Percentiles rank a stretch among this genome's conserved stretches.
phyloP scores from a whole-genome alignment of 768 basidiomycete genomes.

The Trametes cubensis region DNA sequence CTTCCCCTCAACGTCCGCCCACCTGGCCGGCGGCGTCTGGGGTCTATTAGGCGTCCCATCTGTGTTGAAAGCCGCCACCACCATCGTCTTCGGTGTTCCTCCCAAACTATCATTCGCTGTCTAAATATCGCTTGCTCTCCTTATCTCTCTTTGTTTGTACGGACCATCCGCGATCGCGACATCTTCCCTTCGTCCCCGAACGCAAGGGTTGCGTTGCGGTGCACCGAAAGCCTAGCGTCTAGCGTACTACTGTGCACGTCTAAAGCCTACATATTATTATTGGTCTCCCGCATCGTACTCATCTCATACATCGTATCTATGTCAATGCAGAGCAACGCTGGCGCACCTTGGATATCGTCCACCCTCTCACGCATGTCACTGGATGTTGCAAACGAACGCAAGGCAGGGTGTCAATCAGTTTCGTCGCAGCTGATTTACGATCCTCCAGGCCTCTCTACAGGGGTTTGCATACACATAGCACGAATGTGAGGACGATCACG shows the following conservation, averaged over 20 bases:
- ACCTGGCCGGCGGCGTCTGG: neutral
- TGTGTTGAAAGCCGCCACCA: neutral
- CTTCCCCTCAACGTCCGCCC: neutral
- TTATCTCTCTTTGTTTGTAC: slow-evolving; percentile 7
- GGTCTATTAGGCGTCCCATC: neutral
- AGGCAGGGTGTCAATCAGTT: too few relatives aligned
- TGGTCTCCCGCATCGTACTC: neutral
- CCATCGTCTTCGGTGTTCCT: neutral
- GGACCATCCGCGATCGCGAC: neutral
- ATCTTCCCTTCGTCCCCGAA: too few relatives aligned
- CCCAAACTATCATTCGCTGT: neutral
- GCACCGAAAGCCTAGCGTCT: slow-evolving; percentile 1
- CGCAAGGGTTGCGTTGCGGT: neutral
- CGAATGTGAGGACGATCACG: too few relatives aligned
- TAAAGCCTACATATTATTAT: slow-evolving; percentile 22
- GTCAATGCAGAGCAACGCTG: neutral
- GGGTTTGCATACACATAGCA: too few relatives aligned
- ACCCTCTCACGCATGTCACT: too few relatives aligned
- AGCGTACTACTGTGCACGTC: slow-evolving; percentile 10
- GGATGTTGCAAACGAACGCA: too few relatives aligned
- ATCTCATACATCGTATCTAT: slow-evolving; percentile 5
- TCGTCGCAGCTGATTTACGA: too few relatives aligned
- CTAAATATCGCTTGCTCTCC: slow-evolving; percentile 5
- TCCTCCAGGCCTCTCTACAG: too few relatives aligned
- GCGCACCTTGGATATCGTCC: too few relatives aligned